phyloP scores from a whole-genome alignment of 164 flowering plant genomes.

The Kalanchoe fedtschenkoi region DNA sequence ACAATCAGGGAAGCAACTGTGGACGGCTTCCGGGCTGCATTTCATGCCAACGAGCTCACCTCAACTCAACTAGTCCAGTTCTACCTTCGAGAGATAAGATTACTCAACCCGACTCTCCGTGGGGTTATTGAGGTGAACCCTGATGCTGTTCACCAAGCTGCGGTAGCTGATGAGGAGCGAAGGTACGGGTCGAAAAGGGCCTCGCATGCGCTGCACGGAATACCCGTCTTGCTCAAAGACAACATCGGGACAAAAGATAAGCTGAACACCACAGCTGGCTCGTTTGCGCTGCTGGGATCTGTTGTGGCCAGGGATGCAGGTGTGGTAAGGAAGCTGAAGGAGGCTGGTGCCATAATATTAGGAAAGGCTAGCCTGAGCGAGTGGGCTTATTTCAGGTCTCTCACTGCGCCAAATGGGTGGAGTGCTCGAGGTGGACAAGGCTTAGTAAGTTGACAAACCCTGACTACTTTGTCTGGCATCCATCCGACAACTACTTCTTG shows the following conservation, averaged over 20 bases:
- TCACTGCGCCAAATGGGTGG: conserved; percentile 7
- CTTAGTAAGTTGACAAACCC: background rate
- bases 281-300: conserved; percentile 21
- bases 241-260: conserved; percentile 24
- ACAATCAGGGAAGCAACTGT: conserved; percentile 17
- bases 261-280: conserved; percentile 27
- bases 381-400: conserved; percentile 9
- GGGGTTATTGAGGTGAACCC: conserved; percentile 36
- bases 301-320: conserved; percentile 26
- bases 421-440: conserved; percentile 11
- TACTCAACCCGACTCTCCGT: conserved; percentile 22
- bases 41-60: conserved; percentile 16
- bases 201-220: conserved; percentile 13
- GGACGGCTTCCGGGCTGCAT: conserved; percentile 14
- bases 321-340: conserved; percentile 22
- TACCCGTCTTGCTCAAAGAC: conserved; percentile 23
- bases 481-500: background rate
- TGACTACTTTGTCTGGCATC: background rate
- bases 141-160: conserved; percentile 21
- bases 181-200: conserved; percentile 3
- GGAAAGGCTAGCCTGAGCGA: conserved; percentile 18
- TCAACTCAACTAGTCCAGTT: conserved; percentile 26
- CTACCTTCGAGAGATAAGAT: conserved; percentile 22
- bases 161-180: conserved; percentile 23
- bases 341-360: conserved; percentile 21